These are phyloP conservation scores for Phaeophleospora eucalypticola DNA, from an alignment of 2,329 filamentous ascomycete species.

Conservation along the genomic window DNA sequence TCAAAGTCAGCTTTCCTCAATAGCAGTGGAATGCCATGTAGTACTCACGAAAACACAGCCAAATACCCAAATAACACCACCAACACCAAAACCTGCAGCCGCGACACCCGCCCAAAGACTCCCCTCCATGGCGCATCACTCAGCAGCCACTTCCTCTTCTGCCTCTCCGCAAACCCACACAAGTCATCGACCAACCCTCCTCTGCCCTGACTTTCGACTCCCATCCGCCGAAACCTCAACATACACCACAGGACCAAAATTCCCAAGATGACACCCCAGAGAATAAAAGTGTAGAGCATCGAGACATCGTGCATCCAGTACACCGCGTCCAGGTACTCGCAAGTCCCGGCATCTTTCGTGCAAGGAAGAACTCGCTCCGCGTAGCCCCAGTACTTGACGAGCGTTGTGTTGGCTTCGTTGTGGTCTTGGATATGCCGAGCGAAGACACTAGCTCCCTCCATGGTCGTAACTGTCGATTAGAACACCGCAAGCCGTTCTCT, in stretches of 20 bases:
- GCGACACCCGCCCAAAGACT: slow-evolving; percentile 64
- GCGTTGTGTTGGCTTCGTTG: slow-evolving; percentile 25
- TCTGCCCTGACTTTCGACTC: slow-evolving; percentile 12
- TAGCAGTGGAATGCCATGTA: too few relatives aligned
- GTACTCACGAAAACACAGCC: slow-evolving; percentile 49
- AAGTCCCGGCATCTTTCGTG: slow-evolving; percentile 55
- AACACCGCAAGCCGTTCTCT: background rate
- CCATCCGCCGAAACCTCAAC: slow-evolving; percentile 27
- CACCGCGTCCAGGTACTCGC: slow-evolving; percentile 54
- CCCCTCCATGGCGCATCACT: slow-evolving; percentile 51
- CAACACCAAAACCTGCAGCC: slow-evolving; percentile 63
- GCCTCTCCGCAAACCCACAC: slow-evolving; percentile 6
- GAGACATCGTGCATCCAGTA: slow-evolving; percentile 52
- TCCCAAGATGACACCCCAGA: slow-evolving; percentile 53
- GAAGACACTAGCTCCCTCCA: background rate
- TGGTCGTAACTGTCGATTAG: background rate
- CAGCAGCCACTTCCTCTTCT: slow-evolving; percentile 46
- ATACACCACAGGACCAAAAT: slow-evolving; percentile 45
- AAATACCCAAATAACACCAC: slow-evolving; percentile 58
- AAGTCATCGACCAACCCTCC: slow-evolving; percentile 18
- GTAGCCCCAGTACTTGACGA: slow-evolving; percentile 53
- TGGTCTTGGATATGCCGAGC: slow-evolving; percentile 29
- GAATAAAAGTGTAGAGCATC: slow-evolving; percentile 54
- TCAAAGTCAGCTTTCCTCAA: too few relatives aligned
- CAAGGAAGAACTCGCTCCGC: slow-evolving; percentile 52